Conservation (phyloP, 192 early-diverging fungal species). For the Phycomyces blakesleeanus region DNA sequence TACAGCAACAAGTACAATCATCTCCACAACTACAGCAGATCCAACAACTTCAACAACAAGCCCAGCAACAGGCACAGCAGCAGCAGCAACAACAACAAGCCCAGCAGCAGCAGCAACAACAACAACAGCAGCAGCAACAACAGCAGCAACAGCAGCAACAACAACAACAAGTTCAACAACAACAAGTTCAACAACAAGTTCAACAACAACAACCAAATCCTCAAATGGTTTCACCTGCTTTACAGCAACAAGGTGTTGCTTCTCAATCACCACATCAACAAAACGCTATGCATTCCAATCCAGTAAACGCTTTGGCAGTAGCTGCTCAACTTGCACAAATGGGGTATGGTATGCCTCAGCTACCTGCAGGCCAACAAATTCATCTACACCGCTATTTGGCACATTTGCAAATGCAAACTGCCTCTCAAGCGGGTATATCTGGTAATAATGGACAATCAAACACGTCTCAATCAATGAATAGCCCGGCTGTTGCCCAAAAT, state of each 20-base stretch:
- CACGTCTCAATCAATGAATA: background rate
- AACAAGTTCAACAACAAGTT: slow-evolving; percentile 2
- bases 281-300: slow-evolving; percentile 7
- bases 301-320: slow-evolving; percentile 13
- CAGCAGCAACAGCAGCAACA: slow-evolving; percentile 3
- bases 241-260: background rate
- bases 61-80: slow-evolving; percentile 10
- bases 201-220: slow-evolving; percentile 9
- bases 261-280: slow-evolving; percentile 1
- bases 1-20: slow-evolving; percentile 3
- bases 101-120: slow-evolving; percentile 32
- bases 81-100: slow-evolving; percentile 5
- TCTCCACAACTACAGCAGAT: slow-evolving; percentile 7
- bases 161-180: background rate
- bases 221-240: slow-evolving; percentile 5
- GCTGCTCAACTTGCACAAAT: slow-evolving; percentile 33
- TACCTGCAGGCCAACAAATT: slow-evolving; percentile 22
- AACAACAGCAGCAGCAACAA: slow-evolving; percentile 38
- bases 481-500: background rate
- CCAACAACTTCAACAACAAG: background rate
- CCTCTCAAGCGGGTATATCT: background rate
- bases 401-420: slow-evolving; percentile 32
- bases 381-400: slow-evolving; percentile 33
- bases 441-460: background rate
- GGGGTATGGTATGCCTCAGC: slow-evolving; percentile 26